Conservation (phyloP, 2,329 filamentous ascomycete genomes). For the Elsinoe arachidis region DNA sequence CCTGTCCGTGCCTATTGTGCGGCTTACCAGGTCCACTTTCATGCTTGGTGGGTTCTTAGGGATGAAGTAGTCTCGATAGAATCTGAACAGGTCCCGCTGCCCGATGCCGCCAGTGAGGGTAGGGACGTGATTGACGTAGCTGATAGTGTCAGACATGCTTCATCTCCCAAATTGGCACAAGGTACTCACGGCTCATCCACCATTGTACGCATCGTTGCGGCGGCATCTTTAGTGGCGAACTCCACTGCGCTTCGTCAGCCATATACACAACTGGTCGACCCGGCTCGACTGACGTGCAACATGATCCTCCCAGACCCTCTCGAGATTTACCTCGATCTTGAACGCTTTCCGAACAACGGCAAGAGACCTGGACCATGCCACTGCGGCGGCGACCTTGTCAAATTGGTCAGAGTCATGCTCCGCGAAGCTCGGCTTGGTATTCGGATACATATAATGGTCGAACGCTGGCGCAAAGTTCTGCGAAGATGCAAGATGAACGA, state of each 20-base stretch:
- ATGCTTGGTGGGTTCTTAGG: slow-evolving; percentile 46
- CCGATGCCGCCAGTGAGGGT: slow-evolving; percentile 38
- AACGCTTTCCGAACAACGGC: slow-evolving; percentile 27
- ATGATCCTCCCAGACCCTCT: slow-evolving; percentile 31
- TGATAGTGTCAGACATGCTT: neutral
- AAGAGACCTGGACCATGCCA: slow-evolving; percentile 37
- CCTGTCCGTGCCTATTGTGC: slow-evolving; percentile 48
- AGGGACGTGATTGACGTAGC: slow-evolving; percentile 31
- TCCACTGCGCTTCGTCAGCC: slow-evolving; percentile 11
- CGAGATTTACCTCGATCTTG: slow-evolving; percentile 23
- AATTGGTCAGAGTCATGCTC: slow-evolving; percentile 33
- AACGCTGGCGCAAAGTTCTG: slow-evolving; percentile 32
- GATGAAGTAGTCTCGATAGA: slow-evolving; percentile 51
- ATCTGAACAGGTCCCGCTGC: slow-evolving; percentile 35
- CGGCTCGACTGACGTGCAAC: slow-evolving; percentile 15
- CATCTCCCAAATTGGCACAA: neutral
- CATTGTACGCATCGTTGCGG: slow-evolving; percentile 24
- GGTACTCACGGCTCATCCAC: slow-evolving; percentile 19
- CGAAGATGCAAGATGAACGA: slow-evolving; percentile 33
- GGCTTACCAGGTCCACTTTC: slow-evolving; percentile 44
- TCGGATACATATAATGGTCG: slow-evolving; percentile 33
- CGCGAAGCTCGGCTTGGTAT: slow-evolving; percentile 33
- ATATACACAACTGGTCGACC: neutral
- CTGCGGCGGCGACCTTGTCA: slow-evolving; percentile 32
- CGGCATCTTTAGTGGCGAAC: slow-evolving; percentile 22